These are phyloP conservation scores for Malassezia sympodialis DNA, from an alignment of 1,284 basidiomycete species.

Conservation along the genomic window DNA sequence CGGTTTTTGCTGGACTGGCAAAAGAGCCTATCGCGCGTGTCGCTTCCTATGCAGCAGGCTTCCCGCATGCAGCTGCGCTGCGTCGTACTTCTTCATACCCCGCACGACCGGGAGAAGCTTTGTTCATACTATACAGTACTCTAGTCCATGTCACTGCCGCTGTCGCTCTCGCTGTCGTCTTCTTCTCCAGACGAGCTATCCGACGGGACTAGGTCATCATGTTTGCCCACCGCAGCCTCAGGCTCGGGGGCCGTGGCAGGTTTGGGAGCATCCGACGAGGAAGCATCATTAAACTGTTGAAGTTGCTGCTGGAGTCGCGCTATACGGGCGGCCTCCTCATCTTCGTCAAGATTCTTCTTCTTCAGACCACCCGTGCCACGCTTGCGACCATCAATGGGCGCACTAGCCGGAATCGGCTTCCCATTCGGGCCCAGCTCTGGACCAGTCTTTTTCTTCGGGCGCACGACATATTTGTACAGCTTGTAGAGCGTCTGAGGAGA, in stretches of 20 bases:
- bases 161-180: conserved; percentile 26
- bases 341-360: conserved; percentile 46
- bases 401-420: conserved; percentile 23
- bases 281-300: conserved; percentile 38
- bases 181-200: conserved; percentile 36
- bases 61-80: neutral
- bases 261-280: conserved; percentile 2
- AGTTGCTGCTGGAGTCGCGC: conserved; percentile 43
- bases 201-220: conserved; percentile 44
- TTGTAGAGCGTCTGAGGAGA: conserved; percentile 44
- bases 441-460: conserved; percentile 27
- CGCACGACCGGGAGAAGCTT: neutral
- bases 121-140: conserved; percentile 1
- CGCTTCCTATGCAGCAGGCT: neutral
- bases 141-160: conserved; percentile 22
- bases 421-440: conserved; percentile 14
- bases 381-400: conserved; percentile 41
- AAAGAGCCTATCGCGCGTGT: neutral
- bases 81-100: neutral
- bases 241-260: conserved; percentile 6
- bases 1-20: neutral
- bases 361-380: conserved; percentile 45
- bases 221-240: conserved; percentile 20
- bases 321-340: conserved; percentile 44
- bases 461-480: conserved; percentile 46